Conservation (phyloP, 805 yeast genomes). For the Diddensiella transvaalensis region DNA sequence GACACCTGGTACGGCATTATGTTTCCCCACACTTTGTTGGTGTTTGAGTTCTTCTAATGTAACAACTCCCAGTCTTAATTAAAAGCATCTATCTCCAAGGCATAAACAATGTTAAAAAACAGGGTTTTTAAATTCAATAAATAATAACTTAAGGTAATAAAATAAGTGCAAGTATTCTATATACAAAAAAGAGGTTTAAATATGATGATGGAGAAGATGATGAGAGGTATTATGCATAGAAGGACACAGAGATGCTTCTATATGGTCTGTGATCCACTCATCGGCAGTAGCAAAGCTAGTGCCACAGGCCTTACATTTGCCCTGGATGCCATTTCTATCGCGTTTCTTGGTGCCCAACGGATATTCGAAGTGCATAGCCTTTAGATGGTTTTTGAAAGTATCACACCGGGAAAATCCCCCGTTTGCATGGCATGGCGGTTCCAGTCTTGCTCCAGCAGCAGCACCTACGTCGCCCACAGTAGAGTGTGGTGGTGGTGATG, state of each 20-base stretch:
- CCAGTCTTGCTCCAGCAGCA: constrained; percentile 9
- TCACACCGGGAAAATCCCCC: constrained; percentile 89
- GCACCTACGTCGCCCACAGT: background rate
- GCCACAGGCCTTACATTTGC: constrained; percentile 78
- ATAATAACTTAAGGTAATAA: too few relatives aligned
- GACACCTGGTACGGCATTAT: constrained; percentile 10
- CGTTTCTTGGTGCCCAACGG: constrained; percentile 83
- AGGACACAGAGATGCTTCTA: constrained; percentile 42
- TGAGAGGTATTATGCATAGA: constrained; percentile 17
- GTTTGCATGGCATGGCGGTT: constrained; percentile 61
- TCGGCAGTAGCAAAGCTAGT: constrained; percentile 63
- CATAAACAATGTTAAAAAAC: too few relatives aligned
- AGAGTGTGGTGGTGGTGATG: background rate
- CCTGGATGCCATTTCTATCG: constrained; percentile 63
- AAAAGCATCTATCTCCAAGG: too few relatives aligned
- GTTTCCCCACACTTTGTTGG: too few relatives aligned
- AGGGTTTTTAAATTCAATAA: too few relatives aligned
- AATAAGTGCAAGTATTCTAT: too few relatives aligned
- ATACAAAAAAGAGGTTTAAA: background rate
- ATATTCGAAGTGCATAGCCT: constrained; percentile 84
- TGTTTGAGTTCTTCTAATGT: too few relatives aligned
- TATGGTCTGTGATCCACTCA: constrained; percentile 73
- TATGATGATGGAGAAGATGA: background rate
- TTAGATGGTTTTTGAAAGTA: constrained; percentile 85
- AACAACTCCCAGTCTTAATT: too few relatives aligned